Conservation (phyloP, 345 rosid genomes). For the Eucalyptus pauciflora region DNA sequence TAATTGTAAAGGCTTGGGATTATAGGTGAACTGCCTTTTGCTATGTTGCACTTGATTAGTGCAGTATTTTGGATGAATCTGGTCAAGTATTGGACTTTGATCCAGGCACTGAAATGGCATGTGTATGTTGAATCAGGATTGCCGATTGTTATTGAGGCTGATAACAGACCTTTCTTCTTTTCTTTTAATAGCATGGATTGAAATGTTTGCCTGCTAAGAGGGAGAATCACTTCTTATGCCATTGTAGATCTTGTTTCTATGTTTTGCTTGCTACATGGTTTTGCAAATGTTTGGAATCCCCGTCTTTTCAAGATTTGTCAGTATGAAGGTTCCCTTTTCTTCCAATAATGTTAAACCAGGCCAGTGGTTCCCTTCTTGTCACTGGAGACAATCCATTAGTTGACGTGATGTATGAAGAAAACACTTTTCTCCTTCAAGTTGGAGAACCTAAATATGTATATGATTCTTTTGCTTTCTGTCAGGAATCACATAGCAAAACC, state of each 20-base stretch:
- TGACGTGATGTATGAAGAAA: background rate
- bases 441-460: background rate
- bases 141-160: background rate
- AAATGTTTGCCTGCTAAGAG: background rate
- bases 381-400: background rate
- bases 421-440: background rate
- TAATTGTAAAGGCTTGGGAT: background rate
- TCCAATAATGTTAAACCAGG: background rate
- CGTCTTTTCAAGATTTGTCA: background rate
- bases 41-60: background rate
- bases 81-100: background rate
- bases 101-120: background rate
- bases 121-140: background rate
- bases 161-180: background rate
- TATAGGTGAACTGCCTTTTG: background rate
- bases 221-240: background rate
- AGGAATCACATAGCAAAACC: constrained; percentile 82
- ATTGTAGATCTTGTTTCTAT: background rate
- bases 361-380: background rate
- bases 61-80: background rate
- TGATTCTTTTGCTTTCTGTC: background rate
- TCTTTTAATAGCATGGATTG: background rate
- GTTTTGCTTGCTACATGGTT: background rate
- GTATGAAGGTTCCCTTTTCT: background rate
- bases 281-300: background rate